These are phyloP conservation scores for Macrolepiota albuminosa DNA, from an alignment of 768 basidiomycete genomes.

Conservation along the genomic window DNA sequence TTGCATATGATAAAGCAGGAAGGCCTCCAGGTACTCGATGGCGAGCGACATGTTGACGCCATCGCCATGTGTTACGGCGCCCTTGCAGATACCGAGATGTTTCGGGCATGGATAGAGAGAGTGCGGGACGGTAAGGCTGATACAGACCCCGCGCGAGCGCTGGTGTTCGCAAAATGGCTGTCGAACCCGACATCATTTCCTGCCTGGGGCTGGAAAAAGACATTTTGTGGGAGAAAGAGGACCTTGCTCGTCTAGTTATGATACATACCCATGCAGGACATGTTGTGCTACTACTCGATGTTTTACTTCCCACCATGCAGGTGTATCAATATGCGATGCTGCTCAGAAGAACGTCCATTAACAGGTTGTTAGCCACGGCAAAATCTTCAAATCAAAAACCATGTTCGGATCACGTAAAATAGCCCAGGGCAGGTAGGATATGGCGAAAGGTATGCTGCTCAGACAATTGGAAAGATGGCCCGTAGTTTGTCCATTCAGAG, in stretches of 20 bases:
- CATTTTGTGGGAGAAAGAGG: conserved; percentile 10
- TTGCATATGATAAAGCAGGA: conserved; percentile 27
- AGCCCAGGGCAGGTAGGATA: not conserved
- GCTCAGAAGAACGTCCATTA: not conserved
- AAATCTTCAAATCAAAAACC: too few relatives aligned
- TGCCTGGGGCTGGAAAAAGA: conserved; percentile 31
- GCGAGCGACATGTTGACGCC: conserved; percentile 28
- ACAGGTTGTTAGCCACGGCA: not conserved
- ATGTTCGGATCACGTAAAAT: not conserved
- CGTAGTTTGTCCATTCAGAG: too few relatives aligned
- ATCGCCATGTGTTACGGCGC: conserved; percentile 40
- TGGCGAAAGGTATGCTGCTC: too few relatives aligned
- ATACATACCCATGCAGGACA: not conserved
- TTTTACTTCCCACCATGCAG: not conserved
- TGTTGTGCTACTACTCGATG: not conserved
- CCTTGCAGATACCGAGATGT: conserved; percentile 29
- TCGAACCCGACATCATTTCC: conserved; percentile 30
- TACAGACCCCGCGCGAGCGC: conserved; percentile 16
- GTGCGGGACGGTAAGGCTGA: conserved; percentile 23
- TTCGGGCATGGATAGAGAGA: conserved; percentile 27
- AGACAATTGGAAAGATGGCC: too few relatives aligned
- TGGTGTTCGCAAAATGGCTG: conserved; percentile 30
- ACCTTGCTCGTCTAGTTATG: not conserved
- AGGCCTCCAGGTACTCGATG: conserved; percentile 26
- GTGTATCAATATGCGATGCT: not conserved